A percentile compares a stretch with the other conserved stretches of the same genome.
Evolutionary conservation across 139 green algal genomes (phyloP).

Genomic region (Chlorella sp.): DNA sequence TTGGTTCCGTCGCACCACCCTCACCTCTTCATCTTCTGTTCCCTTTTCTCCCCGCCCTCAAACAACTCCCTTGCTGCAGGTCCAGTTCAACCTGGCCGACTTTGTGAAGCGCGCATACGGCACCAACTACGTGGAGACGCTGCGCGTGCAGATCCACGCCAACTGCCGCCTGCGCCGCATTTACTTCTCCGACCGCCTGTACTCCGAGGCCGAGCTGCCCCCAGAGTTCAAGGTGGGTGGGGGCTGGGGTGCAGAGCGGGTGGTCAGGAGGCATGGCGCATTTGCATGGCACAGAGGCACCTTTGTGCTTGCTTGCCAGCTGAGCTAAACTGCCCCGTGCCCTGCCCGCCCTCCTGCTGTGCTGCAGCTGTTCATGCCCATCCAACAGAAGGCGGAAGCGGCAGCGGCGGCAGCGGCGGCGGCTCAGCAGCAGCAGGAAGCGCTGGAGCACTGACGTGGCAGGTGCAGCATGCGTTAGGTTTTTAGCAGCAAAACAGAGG

Average conservation of each 20-base stretch:
- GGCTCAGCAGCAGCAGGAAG: slow-evolving; percentile 13
- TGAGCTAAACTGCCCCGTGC: no score
- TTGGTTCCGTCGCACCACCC: background rate
- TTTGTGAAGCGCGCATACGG: slow-evolving; percentile 94
- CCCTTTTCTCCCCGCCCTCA: background rate
- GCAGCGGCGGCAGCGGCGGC: slow-evolving; percentile 27
- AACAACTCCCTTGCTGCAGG: background rate
- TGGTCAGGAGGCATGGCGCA: background rate
- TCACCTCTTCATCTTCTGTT: background rate
- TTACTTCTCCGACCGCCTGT: slow-evolving; percentile 97
- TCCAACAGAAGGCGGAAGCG: slow-evolving; percentile 22
- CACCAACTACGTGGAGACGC: slow-evolving; percentile 96
- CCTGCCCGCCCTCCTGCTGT: background rate
- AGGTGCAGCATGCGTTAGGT: background rate
- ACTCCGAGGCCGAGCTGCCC: slow-evolving; percentile 97
- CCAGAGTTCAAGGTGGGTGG: slow-evolving; percentile 79
- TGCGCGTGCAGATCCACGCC: slow-evolving; percentile 93
- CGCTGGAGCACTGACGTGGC: slow-evolving; percentile 20
- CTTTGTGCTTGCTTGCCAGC: background rate
- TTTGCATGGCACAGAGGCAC: background rate
- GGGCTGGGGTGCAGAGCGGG: background rate
- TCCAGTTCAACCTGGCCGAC: slow-evolving; percentile 94
- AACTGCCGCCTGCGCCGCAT: slow-evolving; percentile 96
- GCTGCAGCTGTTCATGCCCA: slow-evolving; percentile 29
- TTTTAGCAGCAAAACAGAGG: background rate